Base-by-base conservation (phyloP, 148 eudicot genomes). In the Fagopyrum esculentum region DNA sequence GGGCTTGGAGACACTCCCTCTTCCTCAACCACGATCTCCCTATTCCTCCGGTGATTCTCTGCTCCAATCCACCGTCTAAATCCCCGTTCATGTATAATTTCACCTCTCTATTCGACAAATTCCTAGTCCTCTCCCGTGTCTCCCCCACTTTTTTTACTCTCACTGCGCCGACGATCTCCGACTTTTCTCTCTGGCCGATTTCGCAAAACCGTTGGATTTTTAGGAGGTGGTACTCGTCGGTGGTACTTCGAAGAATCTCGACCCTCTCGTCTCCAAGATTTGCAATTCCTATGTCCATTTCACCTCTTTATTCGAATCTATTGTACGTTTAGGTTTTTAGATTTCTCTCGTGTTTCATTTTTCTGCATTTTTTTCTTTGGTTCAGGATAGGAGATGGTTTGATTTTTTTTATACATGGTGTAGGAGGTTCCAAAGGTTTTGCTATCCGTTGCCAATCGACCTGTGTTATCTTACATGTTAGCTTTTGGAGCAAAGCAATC, bases 221-320 rank as follows among this genome's bases (percentile, higher is more conserved):
- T 97, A 95, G 78, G 99, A 90, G 61, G 96, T 95, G 22, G 99
- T 95, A 7, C 79, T 95, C 29, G 99, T 97, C n/a, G 99, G 99
- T 16, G 99, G 97, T 60, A 83, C 91, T 77, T 90, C 91, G 45
- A 92, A 90, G 73, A 82, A 81, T 7, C 92, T 95, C 43, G 79
- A 78, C 16, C 99, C 97, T 84, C 96, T 95, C 19, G 92, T 92
- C 70, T 95, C 99, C 66, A 81, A 92, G 93, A 96, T 95, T 59
- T 26, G 6, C 64, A 5, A 6, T 51, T 26, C 4, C 30, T 40
- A 19, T 15, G 45, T 40, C 43, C 44, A 12, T 17, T 45, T 72
- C 51, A 22, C 22, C 35, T 44, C 26, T 46, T 10, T 6, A 50
- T 17, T 72, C 16, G 19, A 49, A 13, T 51, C 44, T n/a, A 5